phyloP scores from a whole-genome alignment of 1,284 basidiomycete genomes.

The Stereum hirsutum region DNA sequence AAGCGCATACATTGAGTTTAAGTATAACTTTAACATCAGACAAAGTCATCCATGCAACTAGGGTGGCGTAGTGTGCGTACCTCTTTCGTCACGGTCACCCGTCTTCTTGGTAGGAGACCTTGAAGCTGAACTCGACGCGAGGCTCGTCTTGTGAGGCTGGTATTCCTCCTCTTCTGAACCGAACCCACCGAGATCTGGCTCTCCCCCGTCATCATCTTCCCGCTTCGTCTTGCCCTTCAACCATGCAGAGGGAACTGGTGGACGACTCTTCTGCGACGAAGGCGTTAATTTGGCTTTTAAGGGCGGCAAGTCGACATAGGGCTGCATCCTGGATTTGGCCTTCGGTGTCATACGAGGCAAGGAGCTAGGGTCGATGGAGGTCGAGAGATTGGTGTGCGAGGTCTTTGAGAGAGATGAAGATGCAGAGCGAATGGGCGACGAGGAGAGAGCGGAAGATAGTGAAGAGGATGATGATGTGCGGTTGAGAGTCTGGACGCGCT shows the following conservation, averaged over 20 bases:
- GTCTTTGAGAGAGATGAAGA: constrained; percentile 3
- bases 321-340: constrained; percentile 29
- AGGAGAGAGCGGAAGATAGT: constrained; percentile 7
- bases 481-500: constrained; percentile 18
- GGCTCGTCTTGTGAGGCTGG: constrained; percentile 15
- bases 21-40: constrained; percentile 8
- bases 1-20: background rate
- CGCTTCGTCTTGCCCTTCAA: constrained; percentile 17
- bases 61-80: constrained; percentile 32
- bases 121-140: constrained; percentile 20
- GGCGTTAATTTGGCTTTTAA: constrained; percentile 38
- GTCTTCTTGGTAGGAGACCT: constrained; percentile 44
- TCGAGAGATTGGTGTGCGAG: constrained; percentile 15
- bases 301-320: constrained; percentile 53
- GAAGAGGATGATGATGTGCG: constrained; percentile 9
- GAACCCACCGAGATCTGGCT: constrained; percentile 51
- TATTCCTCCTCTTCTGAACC: constrained; percentile 42
- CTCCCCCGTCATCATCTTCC: constrained; percentile 28
- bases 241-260: constrained; percentile 14
- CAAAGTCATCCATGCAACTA: background rate
- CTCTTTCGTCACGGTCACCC: constrained; percentile 70
- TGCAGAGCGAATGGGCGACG: constrained; percentile 10
- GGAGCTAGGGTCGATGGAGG: too few species aligned
- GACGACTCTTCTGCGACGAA: constrained; percentile 18
- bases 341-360: constrained; percentile 9